These are phyloP conservation scores for Hypoxylon sp. DNA, from an alignment of 2,329 filamentous ascomycete genomes.

Conservation along the genomic window DNA sequence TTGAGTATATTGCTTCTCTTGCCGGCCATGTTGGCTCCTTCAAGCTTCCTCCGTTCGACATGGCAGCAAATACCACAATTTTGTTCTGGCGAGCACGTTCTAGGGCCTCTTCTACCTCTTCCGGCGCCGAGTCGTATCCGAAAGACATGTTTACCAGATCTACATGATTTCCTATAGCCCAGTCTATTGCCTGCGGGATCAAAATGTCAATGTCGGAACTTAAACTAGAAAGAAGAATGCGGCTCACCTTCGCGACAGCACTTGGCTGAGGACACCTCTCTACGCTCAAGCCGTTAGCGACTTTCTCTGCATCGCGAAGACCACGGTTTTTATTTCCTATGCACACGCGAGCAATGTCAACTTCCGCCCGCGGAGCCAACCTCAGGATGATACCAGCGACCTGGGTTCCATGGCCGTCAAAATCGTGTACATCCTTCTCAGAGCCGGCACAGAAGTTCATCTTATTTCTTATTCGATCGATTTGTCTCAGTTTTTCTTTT, in stretches of 20 bases:
- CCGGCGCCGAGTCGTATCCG: conserved; percentile 10
- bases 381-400: conserved; percentile 20
- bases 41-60: conserved; percentile 18
- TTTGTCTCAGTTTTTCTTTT: conserved; percentile 10
- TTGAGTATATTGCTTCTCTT: conserved; percentile 8
- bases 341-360: conserved; percentile 17
- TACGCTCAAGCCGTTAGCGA: neutral
- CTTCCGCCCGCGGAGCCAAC: conserved; percentile 14
- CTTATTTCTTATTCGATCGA: conserved; percentile 20
- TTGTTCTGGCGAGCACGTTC: neutral
- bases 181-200: conserved; percentile 15
- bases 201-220: neutral
- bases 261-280: conserved; percentile 14
- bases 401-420: conserved; percentile 19
- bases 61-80: conserved; percentile 16
- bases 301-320: neutral
- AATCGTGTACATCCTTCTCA: conserved; percentile 9
- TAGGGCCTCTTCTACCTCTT: conserved; percentile 10
- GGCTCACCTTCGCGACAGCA: conserved; percentile 14
- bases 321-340: conserved; percentile 16
- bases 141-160: conserved; percentile 17
- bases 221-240: neutral
- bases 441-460: conserved; percentile 20
- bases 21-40: conserved; percentile 10
- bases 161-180: conserved; percentile 9